Evolutionary conservation across 345 rosid genomes (phyloP), one percentile per base, ranked within the genome.

Genomic region (Triadica sebifera): DNA sequence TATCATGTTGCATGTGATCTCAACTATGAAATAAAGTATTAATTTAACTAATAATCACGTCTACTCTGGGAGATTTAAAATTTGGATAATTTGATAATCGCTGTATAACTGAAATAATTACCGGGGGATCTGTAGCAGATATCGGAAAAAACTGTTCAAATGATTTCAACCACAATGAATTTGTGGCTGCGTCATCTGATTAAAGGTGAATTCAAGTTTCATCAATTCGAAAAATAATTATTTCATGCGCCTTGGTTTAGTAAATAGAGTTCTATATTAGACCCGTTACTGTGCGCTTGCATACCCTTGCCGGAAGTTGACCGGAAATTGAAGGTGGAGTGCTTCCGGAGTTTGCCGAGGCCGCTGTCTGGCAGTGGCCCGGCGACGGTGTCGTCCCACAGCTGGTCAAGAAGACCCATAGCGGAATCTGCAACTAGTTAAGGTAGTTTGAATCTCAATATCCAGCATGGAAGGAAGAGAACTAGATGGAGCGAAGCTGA

Each of bases 331-430:
- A 87, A 84, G 77, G 86, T 84, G 71, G 84, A 77, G 47, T 86
- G 86, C 84, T 90, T 93, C 74, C 94, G 90, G 69, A 95, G 99
- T 90, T 85, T 90, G 71, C 99, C 94, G 78, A 93, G 97, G 78
- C 98, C 99, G 85, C 75, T 86, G n/a, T 95, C 98, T 11, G 99
- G 99, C 65, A 76, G 83, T 1, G 99, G 98, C 34, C 98, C 99
- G 72, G 99, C 99, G 69, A 93, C 94, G 75, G 97, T 93, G 77
- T 95, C 99, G 71, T 95, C 99, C 99, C 99, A 95, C 22, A 95
- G 85, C 74, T 95, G 94, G 69, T 95, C 97, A 24, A 93, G 93
- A 12, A 95, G 83, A 47, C 99, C 84, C 99, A 95, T 94, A 39
- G 78, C 81, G 10, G 58, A 4, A 57, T 20, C 52, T 50, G 61